phyloP scores from a whole-genome alignment of 164 flowering plant species.

The Stephania yunnanensis region DNA sequence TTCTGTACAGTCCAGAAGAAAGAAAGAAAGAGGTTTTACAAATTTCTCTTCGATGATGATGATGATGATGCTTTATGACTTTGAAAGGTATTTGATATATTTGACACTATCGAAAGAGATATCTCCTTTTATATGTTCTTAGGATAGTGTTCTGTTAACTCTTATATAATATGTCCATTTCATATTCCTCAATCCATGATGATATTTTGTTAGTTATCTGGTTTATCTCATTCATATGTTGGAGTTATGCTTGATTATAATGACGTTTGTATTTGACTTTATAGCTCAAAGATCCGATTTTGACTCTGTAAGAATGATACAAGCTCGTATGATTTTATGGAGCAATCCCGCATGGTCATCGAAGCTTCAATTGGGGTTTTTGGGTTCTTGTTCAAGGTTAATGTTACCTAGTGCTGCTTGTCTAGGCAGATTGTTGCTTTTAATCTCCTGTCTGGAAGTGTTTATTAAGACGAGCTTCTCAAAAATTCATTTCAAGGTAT shows the following conservation, averaged over 20 bases:
- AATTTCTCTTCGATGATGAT: slow-evolving; percentile 18
- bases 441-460: background rate
- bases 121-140: too few species aligned
- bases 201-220: background rate
- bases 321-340: background rate
- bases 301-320: background rate
- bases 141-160: too few species aligned
- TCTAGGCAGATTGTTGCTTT: background rate
- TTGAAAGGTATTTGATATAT: slow-evolving; percentile 5
- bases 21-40: slow-evolving; percentile 71
- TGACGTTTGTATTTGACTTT: background rate
- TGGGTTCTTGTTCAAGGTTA: background rate
- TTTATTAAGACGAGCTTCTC: too few species aligned
- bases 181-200: background rate
- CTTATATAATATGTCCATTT: background rate
- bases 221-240: too few species aligned
- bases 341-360: background rate
- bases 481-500: too few species aligned
- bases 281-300: background rate
- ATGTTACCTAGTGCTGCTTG: background rate
- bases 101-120: background rate
- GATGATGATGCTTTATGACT: slow-evolving; percentile 9
- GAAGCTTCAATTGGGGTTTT: background rate
- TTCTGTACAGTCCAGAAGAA: slow-evolving; percentile 69
- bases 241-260: background rate